These are phyloP conservation scores for Moricandia moricandioides DNA, from an alignment of 345 rosid species.

Conservation along the genomic window DNA sequence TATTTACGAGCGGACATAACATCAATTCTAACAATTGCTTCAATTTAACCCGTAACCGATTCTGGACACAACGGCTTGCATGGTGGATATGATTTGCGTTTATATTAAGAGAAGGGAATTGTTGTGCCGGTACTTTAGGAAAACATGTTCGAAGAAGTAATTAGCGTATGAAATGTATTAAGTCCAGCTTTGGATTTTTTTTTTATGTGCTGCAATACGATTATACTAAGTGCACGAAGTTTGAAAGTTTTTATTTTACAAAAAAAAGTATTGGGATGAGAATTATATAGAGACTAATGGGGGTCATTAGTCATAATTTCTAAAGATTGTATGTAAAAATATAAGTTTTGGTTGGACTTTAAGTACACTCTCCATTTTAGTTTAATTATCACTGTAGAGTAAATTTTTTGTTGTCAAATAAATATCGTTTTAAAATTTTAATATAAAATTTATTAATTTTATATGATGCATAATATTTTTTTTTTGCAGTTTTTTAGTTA, in stretches of 20 bases:
- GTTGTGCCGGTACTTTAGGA: not conserved
- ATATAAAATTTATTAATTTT: too few species aligned
- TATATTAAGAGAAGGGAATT: not conserved
- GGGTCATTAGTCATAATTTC: not conserved
- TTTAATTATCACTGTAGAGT: too few species aligned
- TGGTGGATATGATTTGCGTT: not conserved
- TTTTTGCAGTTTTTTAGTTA: too few species aligned
- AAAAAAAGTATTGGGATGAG: too few species aligned
- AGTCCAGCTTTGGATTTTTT: not conserved
- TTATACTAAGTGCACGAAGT: not conserved
- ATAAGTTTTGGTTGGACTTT: too few species aligned
- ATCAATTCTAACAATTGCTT: not conserved
- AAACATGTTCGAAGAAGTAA: not conserved
- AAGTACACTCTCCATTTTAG: too few species aligned
- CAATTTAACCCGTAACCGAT: not conserved
- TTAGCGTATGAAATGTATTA: not conserved
- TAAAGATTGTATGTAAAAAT: not conserved
- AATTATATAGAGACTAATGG: not conserved
- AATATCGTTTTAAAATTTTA: too few species aligned
- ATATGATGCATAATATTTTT: too few species aligned
- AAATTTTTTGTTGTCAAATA: too few species aligned
- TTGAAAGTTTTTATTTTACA: not conserved
- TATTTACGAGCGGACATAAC: not conserved
- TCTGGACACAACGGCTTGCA: not conserved
- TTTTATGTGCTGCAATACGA: not conserved